Evolutionary conservation across 2,329 filamentous ascomycete genomes (phyloP), one percentile per base, ranked within the genome.

Genomic region (Phaeosphaeriaceae sp.): DNA sequence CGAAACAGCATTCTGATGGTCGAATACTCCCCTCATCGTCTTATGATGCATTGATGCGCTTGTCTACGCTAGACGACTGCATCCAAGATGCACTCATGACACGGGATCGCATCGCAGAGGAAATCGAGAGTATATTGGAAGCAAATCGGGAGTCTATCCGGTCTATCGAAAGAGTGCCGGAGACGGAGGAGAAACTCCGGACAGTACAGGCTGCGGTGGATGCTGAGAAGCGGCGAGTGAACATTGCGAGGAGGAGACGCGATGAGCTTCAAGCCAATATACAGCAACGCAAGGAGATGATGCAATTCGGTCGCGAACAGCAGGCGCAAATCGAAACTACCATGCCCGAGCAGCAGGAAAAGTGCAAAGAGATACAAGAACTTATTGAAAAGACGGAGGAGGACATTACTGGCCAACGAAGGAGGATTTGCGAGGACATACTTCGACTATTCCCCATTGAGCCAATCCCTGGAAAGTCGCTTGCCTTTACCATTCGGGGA

Each of bases 21-120:
- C 60, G 77, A 2, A 69, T 83, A 0, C 76, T 83, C n/a, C 67
- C 83, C 0, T 92, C 88, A 0, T 92, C 91, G 0, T 92, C 92
- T 0, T 97, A 96, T 71, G 92, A 91, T 65, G 85, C 89, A 2
- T 79, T 97, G 16, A 93, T 97, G 87, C 87, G 89, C 52, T 80
- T 97, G 9, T 87, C 90, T 5, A 96, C 92, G 49, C 80, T 97
- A 13, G 91, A 96, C 55, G 90, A 89, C 68, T 96, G 92, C 46
- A 90, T 97, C 18, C 91, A 95, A 68, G 93, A 97, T 72, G 92
- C 92, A 1, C 76, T 96, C 8, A 83, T 86, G 1, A 95, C 90
- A 0, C 85, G 89, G 12, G 85, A 89, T 51, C 81, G 82, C 44
- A 79, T 97, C 7, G 85, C 90, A 39, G 76, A 81, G n/a, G 90